These are phyloP conservation scores for Apiotrichum veenhuisii DNA, from an alignment of 1,284 basidiomycete species.

Conservation along the genomic window DNA sequence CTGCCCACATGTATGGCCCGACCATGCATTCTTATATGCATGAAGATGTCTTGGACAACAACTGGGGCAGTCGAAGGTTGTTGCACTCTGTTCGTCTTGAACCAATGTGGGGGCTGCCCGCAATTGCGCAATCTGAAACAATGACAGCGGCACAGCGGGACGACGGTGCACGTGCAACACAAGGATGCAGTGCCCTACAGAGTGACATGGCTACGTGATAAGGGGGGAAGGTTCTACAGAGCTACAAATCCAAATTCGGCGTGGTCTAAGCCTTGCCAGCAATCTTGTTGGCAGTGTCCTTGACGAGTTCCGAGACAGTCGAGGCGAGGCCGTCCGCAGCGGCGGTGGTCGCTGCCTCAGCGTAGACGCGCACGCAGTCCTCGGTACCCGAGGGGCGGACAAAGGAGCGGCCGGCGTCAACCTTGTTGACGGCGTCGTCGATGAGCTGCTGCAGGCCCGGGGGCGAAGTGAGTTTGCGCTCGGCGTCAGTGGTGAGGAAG, in stretches of 20 bases:
- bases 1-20: no score
- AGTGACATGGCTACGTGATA: background rate
- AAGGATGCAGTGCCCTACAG: background rate
- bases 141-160: background rate
- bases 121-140: no score
- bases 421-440: conserved; percentile 75
- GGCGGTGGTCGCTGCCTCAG: conserved; percentile 72
- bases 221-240: background rate
- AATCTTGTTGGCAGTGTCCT: conserved; percentile 18
- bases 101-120: no score
- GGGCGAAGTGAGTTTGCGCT: conserved; percentile 79
- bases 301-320: conserved; percentile 36
- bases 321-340: conserved; percentile 61
- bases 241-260: background rate
- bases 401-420: conserved; percentile 83
- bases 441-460: conserved; percentile 78
- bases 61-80: no score
- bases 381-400: conserved; percentile 97
- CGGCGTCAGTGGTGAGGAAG: conserved; percentile 92
- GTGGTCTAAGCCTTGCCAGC: conserved; percentile 2
- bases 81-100: no score
- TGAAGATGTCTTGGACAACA: no score
- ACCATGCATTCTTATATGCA: no score
- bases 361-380: conserved; percentile 96
- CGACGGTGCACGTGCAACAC: no score